These are phyloP conservation scores for Suillus subluteus DNA, from an alignment of 768 basidiomycete species.

Conservation along the genomic window DNA sequence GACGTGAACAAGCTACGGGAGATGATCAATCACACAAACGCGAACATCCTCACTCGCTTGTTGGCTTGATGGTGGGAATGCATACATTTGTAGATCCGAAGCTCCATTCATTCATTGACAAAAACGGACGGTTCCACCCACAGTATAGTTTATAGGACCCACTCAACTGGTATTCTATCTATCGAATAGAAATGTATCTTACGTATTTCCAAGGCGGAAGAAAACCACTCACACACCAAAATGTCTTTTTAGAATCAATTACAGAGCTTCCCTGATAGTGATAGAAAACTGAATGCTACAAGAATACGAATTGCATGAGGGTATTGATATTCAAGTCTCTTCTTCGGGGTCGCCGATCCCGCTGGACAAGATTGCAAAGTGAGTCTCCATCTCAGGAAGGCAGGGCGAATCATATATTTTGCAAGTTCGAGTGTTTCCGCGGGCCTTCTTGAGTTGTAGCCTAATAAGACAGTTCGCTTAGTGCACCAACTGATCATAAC, in stretches of 20 bases:
- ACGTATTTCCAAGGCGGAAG: not conserved
- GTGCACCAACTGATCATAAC: not conserved
- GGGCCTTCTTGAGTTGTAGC: conserved; percentile 88
- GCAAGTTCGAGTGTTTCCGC: conserved; percentile 90
- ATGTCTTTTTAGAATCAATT: conserved; percentile 18
- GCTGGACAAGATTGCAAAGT: conserved; percentile 89
- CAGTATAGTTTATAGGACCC: conserved; percentile 31
- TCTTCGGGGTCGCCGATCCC: conserved; percentile 97
- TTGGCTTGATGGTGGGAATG: conserved; percentile 51
- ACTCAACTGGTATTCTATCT: conserved; percentile 53
- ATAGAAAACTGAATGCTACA: conserved; percentile 11
- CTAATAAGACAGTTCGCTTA: conserved; percentile 41
- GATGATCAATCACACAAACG: conserved; percentile 73
- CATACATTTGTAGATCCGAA: not conserved
- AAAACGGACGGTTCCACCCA: conserved; percentile 39
- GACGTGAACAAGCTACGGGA: conserved; percentile 82
- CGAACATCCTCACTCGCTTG: conserved; percentile 90
- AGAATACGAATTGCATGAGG: conserved; percentile 6
- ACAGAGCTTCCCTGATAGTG: conserved; percentile 15
- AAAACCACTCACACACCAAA: conserved; percentile 13
- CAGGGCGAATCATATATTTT: conserved; percentile 99
- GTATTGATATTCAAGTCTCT: conserved; percentile 49
- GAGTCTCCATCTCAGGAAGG: conserved; percentile 93
- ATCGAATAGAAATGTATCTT: conserved; percentile 14
- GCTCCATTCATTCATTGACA: conserved; percentile 15